Base-by-base conservation (phyloP, 306 rosid genomes). In the Lotus japonicus region DNA sequence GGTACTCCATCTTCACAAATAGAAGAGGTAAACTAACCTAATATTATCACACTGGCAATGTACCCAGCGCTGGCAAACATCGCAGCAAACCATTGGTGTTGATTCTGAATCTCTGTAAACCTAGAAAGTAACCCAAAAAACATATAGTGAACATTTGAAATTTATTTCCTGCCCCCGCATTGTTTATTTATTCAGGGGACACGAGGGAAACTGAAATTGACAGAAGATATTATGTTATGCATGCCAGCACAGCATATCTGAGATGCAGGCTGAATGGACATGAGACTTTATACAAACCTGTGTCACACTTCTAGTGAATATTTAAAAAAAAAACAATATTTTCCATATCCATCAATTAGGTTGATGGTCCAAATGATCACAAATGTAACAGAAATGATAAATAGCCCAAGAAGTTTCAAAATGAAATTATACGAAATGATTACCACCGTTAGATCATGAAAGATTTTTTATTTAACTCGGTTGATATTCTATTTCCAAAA, bases 81-180 rank as follows among this genome's bases (percentile, higher is more conserved):
- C 99, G 77, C 99, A 95, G 84, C 99, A 90, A 77, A 95, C 97
- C 99, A 95, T 95, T 13, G 99, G 99, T 19, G 99, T 95, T 17
- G 99, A 87, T 80, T 95, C 99, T 56, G 99, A 95, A 84, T 95
- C 99, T 81, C 99, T 87, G 83, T 95, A 95, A 45, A 95, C 99
- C 99, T 95, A 80, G 76, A 77, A 79, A 79, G 63, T 60, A 73
- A 58, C 45, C 43, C 66, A 49, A 69, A 63, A 21, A 33, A n/a
- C 39, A 70, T 11, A 49, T 8, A 62, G 11, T 79, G 71, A 81
- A 56, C 23, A 61, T 51, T 50, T 35, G 49, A 11, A 69, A 50
- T 18, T 39, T 60, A 58, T 61, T 48, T 36, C 48, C n/a, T 9
- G 14, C 21, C 58, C 21, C 64, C 53, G 18, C 19, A 58, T 59